A percentile compares a stretch with the other conserved stretches of the same genome.
phyloP scores from a whole-genome alignment of 2,329 filamentous ascomycete species.

The Sporothrix variecibatus region DNA sequence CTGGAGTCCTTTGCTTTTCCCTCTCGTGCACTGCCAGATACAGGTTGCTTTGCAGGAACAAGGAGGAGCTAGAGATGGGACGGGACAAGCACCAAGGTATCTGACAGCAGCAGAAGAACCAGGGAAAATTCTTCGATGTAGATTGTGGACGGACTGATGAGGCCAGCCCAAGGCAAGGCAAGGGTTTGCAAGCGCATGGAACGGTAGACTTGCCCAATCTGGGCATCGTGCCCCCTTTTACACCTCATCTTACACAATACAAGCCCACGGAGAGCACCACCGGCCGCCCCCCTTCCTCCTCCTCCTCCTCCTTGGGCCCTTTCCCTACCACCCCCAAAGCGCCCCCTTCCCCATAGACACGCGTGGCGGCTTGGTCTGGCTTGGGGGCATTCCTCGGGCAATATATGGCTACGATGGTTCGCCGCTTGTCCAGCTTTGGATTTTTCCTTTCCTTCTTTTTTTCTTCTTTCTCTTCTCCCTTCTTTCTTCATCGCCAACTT shows the following conservation, averaged over 20 bases:
- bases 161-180: slow-evolving; percentile 14
- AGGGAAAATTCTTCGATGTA: neutral
- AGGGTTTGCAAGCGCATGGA: slow-evolving; percentile 8
- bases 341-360: neutral
- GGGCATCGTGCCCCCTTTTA: slow-evolving; percentile 16
- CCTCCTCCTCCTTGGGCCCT: neutral
- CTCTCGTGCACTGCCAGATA: slow-evolving; percentile 6
- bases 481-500: slow-evolving; percentile 15
- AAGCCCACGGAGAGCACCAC: slow-evolving; percentile 1
- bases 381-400: neutral
- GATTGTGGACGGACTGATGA: slow-evolving; percentile 3
- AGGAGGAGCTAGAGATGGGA: neutral
- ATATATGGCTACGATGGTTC: slow-evolving; percentile 17
- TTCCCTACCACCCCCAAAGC: neutral
- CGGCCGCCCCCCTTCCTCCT: neutral
- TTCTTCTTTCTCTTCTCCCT: slow-evolving; percentile 13
- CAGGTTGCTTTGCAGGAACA: neutral
- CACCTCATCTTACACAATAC: slow-evolving; percentile 17
- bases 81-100: neutral
- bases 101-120: neutral
- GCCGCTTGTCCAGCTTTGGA: slow-evolving; percentile 9
- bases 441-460: neutral
- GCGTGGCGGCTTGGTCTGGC: neutral
- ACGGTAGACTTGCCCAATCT: slow-evolving; percentile 16
- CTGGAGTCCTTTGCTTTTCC: neutral